Evolutionary conservation across 108 stramenopile species (phyloP).

Genomic region (Phaeodactylum tricornutum): DNA sequence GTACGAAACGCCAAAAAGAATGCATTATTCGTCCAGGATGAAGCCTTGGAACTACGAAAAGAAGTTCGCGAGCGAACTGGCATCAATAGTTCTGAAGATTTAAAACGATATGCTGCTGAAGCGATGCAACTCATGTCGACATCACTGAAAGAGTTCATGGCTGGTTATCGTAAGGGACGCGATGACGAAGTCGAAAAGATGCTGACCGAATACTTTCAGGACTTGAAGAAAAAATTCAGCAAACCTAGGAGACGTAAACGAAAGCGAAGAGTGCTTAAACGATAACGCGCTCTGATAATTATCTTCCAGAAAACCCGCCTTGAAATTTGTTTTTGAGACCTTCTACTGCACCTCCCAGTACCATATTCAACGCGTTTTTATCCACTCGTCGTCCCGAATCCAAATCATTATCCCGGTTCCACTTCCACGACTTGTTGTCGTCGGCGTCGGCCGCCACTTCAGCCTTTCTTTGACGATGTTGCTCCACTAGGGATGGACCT

Average conservation of each 20-base stretch:
- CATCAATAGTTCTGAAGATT: slow-evolving; percentile 47
- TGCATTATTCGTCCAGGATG: slow-evolving; percentile 24
- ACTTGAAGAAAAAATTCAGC: slow-evolving; percentile 15
- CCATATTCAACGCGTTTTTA: slow-evolving; percentile 65
- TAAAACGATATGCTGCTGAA: slow-evolving; percentile 38
- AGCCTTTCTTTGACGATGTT: slow-evolving; percentile 40
- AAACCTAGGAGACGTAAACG: not conserved
- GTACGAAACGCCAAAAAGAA: slow-evolving; percentile 46
- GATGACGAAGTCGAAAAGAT: slow-evolving; percentile 79
- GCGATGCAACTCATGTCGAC: slow-evolving; percentile 59
- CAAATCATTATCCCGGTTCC: slow-evolving; percentile 73
- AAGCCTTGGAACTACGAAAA: slow-evolving; percentile 33
- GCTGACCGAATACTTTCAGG: slow-evolving; percentile 74
- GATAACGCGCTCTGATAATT: not conserved
- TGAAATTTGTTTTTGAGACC: slow-evolving; percentile 73
- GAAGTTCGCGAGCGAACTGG: slow-evolving; percentile 50
- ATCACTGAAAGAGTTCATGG: slow-evolving; percentile 68
- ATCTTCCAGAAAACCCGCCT: slow-evolving; percentile 26
- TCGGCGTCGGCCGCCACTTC: slow-evolving; percentile 28
- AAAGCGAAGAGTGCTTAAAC: slow-evolving; percentile 2
- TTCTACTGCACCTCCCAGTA: slow-evolving; percentile 61
- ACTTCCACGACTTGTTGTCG: slow-evolving; percentile 48
- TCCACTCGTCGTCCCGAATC: slow-evolving; percentile 77
- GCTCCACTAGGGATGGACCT: slow-evolving; percentile 64
- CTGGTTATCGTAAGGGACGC: slow-evolving; percentile 71